These are phyloP conservation scores for Zangia roseola DNA, from an alignment of 768 basidiomycete species.

Conservation along the genomic window DNA sequence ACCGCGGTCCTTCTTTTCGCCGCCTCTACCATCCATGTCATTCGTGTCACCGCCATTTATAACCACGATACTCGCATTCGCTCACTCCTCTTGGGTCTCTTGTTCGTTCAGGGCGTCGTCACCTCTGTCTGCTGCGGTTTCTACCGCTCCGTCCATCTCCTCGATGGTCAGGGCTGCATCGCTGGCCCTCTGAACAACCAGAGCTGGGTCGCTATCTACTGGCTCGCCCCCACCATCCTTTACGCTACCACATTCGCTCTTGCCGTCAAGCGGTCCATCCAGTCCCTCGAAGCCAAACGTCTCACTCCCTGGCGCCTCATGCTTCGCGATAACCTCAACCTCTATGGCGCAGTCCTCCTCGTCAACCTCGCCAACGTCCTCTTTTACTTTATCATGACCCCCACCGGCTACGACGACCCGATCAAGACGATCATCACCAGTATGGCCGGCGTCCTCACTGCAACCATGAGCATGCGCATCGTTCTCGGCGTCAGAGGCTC, in stretches of 20 bases:
- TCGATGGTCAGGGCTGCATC: constrained; percentile 80
- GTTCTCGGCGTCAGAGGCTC: constrained; percentile 79
- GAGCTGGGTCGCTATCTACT: constrained; percentile 82
- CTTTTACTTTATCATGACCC: constrained; percentile 84
- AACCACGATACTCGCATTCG: constrained; percentile 56
- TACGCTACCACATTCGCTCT: constrained; percentile 38
- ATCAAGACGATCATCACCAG: constrained; percentile 81
- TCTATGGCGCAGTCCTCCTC: constrained; percentile 77
- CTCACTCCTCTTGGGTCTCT: constrained; percentile 52
- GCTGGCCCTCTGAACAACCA: constrained; percentile 69
- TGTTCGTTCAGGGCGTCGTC: constrained; percentile 65
- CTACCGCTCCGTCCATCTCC: constrained; percentile 76
- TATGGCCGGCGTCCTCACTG: constrained; percentile 85
- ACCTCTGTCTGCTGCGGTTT: constrained; percentile 78
- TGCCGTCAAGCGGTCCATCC: constrained; percentile 23
- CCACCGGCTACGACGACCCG: constrained; percentile 58
- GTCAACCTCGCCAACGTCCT: constrained; percentile 82
- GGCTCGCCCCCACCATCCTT: constrained; percentile 73
- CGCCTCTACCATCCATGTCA: constrained; percentile 73
- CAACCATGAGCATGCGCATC: constrained; percentile 87
- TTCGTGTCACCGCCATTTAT: constrained; percentile 78
- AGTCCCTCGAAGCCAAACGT: constrained; percentile 40
- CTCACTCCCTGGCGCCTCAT: constrained; percentile 79
- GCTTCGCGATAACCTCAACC: constrained; percentile 86
- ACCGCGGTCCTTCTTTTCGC: constrained; percentile 74